Conservation (phyloP, 2,329 filamentous ascomycete genomes). For the Hymenoscyphus scutula region DNA sequence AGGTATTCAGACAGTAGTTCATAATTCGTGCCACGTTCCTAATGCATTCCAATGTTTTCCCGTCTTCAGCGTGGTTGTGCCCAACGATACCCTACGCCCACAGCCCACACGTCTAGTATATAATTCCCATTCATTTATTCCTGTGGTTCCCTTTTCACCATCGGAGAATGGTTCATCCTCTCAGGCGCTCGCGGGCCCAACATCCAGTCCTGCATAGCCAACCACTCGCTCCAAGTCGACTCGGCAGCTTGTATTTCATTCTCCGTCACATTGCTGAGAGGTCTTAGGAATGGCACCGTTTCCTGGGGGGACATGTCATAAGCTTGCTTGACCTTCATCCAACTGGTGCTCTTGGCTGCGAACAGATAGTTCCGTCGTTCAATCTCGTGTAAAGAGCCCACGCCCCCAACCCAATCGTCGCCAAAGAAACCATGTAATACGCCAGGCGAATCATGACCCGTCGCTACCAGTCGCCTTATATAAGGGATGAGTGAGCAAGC, state of each 20-base stretch:
- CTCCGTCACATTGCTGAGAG: constrained; percentile 72
- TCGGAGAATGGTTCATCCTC: constrained; percentile 11
- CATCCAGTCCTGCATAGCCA: constrained; percentile 99
- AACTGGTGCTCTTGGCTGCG: constrained; percentile 86
- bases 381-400: constrained; percentile 80
- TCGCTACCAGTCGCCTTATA: constrained; percentile 84
- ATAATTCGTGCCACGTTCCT: constrained; percentile 18
- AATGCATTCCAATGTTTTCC: constrained; percentile 8
- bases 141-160: constrained; percentile 25
- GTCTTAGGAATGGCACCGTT: constrained; percentile 81
- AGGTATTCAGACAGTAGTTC: constrained; percentile 16
- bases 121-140: constrained; percentile 14
- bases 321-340: constrained; percentile 82
- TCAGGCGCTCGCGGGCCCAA: constrained; percentile 59
- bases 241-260: constrained; percentile 82
- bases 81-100: constrained; percentile 5
- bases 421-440: constrained; percentile 96
- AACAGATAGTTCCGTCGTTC: constrained; percentile 95
- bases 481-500: constrained; percentile 77
- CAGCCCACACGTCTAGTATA: neutral
- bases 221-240: constrained; percentile 86
- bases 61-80: neutral
- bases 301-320: constrained; percentile 87
- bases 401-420: constrained; percentile 80
- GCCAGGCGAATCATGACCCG: constrained; percentile 81